Base-by-base conservation (phyloP, 371 early-diverging fungal genomes). In the Amoeboaphelidium occidentale region DNA sequence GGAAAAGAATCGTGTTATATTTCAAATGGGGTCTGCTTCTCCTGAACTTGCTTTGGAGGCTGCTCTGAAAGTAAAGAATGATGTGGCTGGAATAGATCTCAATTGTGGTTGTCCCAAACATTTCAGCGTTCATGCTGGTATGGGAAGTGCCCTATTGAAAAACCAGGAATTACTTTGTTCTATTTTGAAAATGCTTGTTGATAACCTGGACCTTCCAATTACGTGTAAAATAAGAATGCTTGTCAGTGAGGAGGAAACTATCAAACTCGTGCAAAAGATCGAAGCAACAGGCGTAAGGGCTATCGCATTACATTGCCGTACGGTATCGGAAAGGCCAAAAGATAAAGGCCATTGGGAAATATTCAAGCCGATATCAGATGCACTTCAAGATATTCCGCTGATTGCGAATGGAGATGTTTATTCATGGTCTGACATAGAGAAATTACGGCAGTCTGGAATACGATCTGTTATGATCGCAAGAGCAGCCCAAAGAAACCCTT, bases 41-140 rank as follows among this genome's bases (percentile, higher is more conserved):
- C 81, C 90, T 2, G 81, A 83, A 47, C 58, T 77, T 2, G 96
- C 94, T 3, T 63, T 90, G 32, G 52, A 78, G 53, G 96, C 96
- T 1, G 94, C 93, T 0, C 59, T 70, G 45, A 69, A 65, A 21
- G 77, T 92, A 77, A 77, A 75, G 26, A 61, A 77, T 45, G 94
- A 92, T 63, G 85, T 84, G 1, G 65, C 80, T 21, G 90, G 76
- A 0, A 73, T 92, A 42, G 92, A 92, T 63, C 55, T 96, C 46
- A 96, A 96, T 64, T 96, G 96, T 61, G 96, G 96, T 2, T 96
- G 96, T 53, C 96, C 94, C 0, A 92, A 91, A 54, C 69, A 72
- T 52, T 96, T 96, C 54, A 89, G 90, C 1, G 58, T 91, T n/a
- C 74, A 75, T 43, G 86, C 79, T 21, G 87, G 89, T 10, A 93